Evolutionary conservation across 1,139 yeast species (phyloP), one percentile per base, ranked within the genome.

Genomic region (Suhomyces panamericanus): DNA sequence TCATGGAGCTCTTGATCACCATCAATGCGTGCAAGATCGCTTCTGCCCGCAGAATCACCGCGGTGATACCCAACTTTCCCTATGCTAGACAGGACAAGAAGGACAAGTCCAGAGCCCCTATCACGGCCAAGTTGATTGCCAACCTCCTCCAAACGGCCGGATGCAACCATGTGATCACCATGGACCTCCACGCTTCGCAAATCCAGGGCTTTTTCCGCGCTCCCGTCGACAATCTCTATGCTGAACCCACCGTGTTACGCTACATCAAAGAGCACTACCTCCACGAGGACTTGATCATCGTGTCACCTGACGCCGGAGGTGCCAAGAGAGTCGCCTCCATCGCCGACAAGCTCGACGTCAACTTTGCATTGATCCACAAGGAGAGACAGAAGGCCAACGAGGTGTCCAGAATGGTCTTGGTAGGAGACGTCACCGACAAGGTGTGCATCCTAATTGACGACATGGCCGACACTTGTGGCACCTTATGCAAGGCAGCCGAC

Each of bases 241-340:
- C 93, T 16, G 95, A 86, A 58, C 95, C 95, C 30, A 77, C 81
- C 46, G 87, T 84, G 28, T 75, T 86, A 40, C 72, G 85, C 54
- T 86, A 85, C 63, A 84, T 86, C 52, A 79, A 73, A 52, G 83
- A 78, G 43, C 75, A 75, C 43, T 70, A 75, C 44, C 59, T 69
- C 41, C 66, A 66, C 43, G 63, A 73, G 28, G 78, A 83, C 41
- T 64, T 78, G 32, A 84, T 84, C 45, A 76, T 86, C 48, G 87
- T 85, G 10, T 85, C 91, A 1, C 93, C 93, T 1, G 93, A 86
- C 66, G 95, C 93, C 2, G 95, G 95, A 58, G 93, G 93, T 47
- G 93, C 93, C 22, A 86, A 86, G 63, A 75, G 95, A 60, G 93
- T 85, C 32, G 91, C 93, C 6, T 81, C 87, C 7, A 70, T 85